phyloP scores from a whole-genome alignment of 192 early-diverging fungal genomes.

The Paraglomus occultum region DNA sequence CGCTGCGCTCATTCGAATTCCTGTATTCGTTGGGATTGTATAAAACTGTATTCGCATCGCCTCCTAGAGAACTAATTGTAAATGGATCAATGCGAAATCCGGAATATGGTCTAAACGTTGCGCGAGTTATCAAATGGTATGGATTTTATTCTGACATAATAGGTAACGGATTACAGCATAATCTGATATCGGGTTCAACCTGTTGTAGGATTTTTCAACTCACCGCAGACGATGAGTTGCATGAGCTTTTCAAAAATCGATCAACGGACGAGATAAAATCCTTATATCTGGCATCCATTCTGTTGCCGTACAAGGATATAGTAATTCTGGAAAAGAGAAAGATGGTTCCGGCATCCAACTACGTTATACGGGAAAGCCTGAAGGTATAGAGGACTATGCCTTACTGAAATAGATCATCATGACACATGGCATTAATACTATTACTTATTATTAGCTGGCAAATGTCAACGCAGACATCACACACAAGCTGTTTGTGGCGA shows the following conservation, averaged over 20 bases:
- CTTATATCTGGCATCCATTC: constrained; percentile 55
- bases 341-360: constrained; percentile 39
- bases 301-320: constrained; percentile 54
- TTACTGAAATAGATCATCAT: constrained; percentile 7
- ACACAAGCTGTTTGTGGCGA: background rate
- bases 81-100: constrained; percentile 31
- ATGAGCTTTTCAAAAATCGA: background rate
- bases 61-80: constrained; percentile 30
- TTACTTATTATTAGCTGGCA: background rate
- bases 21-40: constrained; percentile 44
- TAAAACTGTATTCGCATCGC: constrained; percentile 46
- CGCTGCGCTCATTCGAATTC: constrained; percentile 39
- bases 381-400: constrained; percentile 49
- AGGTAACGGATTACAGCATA: constrained; percentile 28
- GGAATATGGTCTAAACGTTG: constrained; percentile 38
- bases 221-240: constrained; percentile 29
- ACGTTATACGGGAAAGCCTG: constrained; percentile 59
- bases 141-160: constrained; percentile 17
- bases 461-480: constrained; percentile 1
- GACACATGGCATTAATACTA: too few relatives aligned
- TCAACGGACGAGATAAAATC: constrained; percentile 33
- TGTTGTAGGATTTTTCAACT: constrained; percentile 30
- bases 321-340: constrained; percentile 46
- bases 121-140: constrained; percentile 47
- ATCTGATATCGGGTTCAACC: constrained; percentile 25